Base-by-base conservation (phyloP, 2,329 filamentous ascomycete species). In the Fusarium austroafricanum region DNA sequence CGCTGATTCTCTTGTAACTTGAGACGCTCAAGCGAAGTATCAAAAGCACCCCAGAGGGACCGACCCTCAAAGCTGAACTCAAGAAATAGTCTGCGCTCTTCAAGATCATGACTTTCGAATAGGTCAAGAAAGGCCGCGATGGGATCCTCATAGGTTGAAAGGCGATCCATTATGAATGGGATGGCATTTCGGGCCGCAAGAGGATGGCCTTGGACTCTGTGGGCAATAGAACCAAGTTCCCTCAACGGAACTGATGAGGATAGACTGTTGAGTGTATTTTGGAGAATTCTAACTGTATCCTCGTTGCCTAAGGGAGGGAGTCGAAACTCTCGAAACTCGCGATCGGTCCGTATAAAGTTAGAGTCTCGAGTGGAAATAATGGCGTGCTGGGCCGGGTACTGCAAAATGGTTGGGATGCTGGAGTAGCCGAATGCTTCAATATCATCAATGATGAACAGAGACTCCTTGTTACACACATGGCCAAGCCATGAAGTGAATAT, bases 391-490 rank as follows among this genome's bases (percentile, higher is more conserved):
- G 18, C 44, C 2, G 44, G 44, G 2, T 33, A 46, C 1, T 5
- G n/a, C 4, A 46, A 2, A 3, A 46, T 46, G 2, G 3, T 2
- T 0, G 44, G 28, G 7, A 46, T 21, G 0, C n/a, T 17, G 1
- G 44, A 14, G 5, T 46, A 33, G 0, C 44, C 44, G 4, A 46
- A 46, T 0, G 44, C 18, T 10, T 46, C 44, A 6, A 46, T 21
- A 7, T 46, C 44, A 4, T 46, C 44, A 1, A 46, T 4, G 7
- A 46, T 46, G 0, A 46, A 46, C 0, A 46, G 18, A 0, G 44
- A 21, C 0, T 51, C 14, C 11, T 3, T 40, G 3, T 51, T 51
- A 0, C n/a, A 40, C 1, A 0, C 8, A 0, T n/a, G 2, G 0
- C 35, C 35, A 2, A 51, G 18, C 47, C 47, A 51, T 0, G 5